These are phyloP conservation scores for Ogataea ramenticola DNA, from an alignment of 805 yeast species.

Conservation along the genomic window DNA sequence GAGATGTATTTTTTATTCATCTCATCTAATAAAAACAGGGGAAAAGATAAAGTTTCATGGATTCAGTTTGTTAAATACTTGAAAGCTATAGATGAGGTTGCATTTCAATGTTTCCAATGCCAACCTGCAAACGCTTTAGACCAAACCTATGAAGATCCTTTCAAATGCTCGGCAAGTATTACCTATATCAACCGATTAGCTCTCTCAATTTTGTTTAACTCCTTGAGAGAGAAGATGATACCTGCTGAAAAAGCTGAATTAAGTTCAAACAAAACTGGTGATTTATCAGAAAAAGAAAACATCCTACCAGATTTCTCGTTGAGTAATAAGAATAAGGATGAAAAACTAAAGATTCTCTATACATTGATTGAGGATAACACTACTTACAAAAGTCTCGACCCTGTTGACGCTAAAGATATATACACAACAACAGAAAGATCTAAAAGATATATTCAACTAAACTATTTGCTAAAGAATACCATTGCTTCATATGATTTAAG, in stretches of 20 bases:
- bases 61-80: conserved; percentile 23
- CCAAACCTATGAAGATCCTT: conserved; percentile 20
- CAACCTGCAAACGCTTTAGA: conserved; percentile 17
- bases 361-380: conserved; percentile 16
- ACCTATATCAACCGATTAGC: conserved; percentile 20
- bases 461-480: conserved; percentile 14
- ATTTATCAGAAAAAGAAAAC: too few species aligned
- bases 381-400: not conserved
- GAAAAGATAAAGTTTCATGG: conserved; percentile 28
- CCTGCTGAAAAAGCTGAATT: not conserved
- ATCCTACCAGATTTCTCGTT: too few species aligned
- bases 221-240: not conserved
- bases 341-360: conserved; percentile 11
- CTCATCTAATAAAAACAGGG: conserved; percentile 21
- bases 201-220: conserved; percentile 9
- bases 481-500: conserved; percentile 34
- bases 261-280: too few species aligned
- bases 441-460: conserved; percentile 19
- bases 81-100: conserved; percentile 15
- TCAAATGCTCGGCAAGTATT: conserved; percentile 19
- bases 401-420: not conserved
- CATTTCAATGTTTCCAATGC: conserved; percentile 16
- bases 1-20: conserved; percentile 26
- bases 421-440: conserved; percentile 18
- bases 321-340: conserved; percentile 7